Evolutionary conservation across 176 grass and related monocot genomes (phyloP).

Genomic region (Typha latifolia): DNA sequence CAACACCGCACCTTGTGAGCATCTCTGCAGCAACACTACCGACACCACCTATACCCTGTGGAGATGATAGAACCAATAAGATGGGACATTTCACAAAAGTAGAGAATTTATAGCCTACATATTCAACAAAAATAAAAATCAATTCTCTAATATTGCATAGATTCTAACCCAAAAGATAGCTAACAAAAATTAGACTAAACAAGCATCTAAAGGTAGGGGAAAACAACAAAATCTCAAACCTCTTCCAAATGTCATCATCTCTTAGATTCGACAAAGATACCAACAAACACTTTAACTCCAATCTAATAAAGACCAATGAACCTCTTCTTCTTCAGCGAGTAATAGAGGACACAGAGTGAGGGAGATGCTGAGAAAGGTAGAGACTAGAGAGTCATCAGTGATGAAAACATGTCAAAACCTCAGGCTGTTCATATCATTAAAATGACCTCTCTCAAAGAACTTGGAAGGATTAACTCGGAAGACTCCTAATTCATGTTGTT

Average conservation of each 20-base stretch:
- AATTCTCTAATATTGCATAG: not conserved
- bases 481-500: no score
- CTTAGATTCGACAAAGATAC: not conserved
- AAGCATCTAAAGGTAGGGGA: not conserved
- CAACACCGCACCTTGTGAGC: constrained; percentile 96
- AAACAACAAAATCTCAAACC: not conserved
- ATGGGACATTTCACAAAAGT: not conserved
- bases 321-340: no score
- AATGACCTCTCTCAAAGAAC: no score
- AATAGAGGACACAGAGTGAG: no score
- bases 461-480: no score
- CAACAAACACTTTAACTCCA: not conserved
- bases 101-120: not conserved
- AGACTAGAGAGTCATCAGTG: no score
- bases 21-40: constrained; percentile 94
- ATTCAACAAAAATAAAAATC: not conserved
- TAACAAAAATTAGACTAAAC: not conserved
- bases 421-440: no score
- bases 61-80: constrained; percentile 8
- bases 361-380: no score
- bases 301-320: not conserved
- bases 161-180: not conserved
- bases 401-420: no score
- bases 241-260: not conserved
- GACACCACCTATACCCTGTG: constrained; percentile 90